Evolutionary conservation across 768 basidiomycete species (phyloP), one percentile per base, ranked within the genome.

Genomic region (Hericium erinaceus): DNA sequence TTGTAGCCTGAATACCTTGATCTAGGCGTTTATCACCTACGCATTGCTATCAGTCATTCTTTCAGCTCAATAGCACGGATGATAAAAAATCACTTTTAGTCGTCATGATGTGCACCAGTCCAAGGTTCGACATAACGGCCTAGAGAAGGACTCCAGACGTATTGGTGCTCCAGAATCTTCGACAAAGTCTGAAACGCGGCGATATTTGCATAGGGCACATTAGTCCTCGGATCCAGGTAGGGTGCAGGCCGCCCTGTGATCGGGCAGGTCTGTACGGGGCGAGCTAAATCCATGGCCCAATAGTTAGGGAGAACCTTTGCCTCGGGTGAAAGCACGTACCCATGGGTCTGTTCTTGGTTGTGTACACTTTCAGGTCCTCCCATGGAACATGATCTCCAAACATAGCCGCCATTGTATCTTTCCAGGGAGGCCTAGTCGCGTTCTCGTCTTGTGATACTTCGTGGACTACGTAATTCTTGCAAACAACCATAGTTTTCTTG

Each of bases 311-410:
- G 48, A 9, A 37, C 52, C 46, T 28, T 33, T 46, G 54, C 44
- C 24, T 15, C 57, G 44, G 22, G 55, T 58, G 64, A 24, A 52
- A 63, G 63, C 56, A 39, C 28, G 22, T 63, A 89, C 87, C 68
- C 46, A 83, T 54, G 1, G 88, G 89, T 12, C 89, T 74, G n/a
- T 75, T 75, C 68, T 84, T 87, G 22, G 80, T 77, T 2, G 75
- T 73, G 62, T 80, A 89, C 6, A 85, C 85, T 59, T 77, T 81
- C 20, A 89, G 58, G 28, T 84, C 79, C 53, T 87, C 83, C 89
- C 89, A 98, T 51, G 85, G 78, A 9, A 86, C 85, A 63, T 95
- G 87, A 53, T 87, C 77, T 2, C 95, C 93, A 64, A 98, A 92
- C 74, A 95, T 77, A 1, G 90, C 84, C 7, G 77, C 65, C 85